phyloP scores from a whole-genome alignment of 805 yeast species.

The Saccharomycopsis sp. region DNA sequence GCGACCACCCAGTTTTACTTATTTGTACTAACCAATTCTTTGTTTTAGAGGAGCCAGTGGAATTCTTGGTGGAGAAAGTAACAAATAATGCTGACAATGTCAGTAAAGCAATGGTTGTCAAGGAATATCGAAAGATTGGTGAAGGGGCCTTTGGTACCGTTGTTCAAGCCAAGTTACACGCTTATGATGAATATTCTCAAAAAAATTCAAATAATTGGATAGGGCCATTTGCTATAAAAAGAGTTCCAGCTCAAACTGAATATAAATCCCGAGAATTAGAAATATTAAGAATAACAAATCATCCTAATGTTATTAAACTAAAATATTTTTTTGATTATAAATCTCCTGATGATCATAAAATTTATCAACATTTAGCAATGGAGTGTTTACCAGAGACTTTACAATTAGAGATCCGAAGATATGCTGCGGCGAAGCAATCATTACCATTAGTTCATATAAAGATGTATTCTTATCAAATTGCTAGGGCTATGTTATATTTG shows the following conservation, averaged over 20 bases:
- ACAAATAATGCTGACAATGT: constrained; percentile 50
- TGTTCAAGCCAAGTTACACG: constrained; percentile 56
- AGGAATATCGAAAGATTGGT: constrained; percentile 69
- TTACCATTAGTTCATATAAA: constrained; percentile 70
- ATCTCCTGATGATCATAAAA: constrained; percentile 52
- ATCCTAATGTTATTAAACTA: constrained; percentile 70
- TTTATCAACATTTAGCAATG: constrained; percentile 80
- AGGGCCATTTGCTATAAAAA: constrained; percentile 79
- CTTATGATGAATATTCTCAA: constrained; percentile 28
- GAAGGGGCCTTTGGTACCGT: constrained; percentile 88
- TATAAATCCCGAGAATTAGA: constrained; percentile 78
- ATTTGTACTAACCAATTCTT: no score
- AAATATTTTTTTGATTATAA: constrained; percentile 66
- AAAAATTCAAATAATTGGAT: constrained; percentile 36
- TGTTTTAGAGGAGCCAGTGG: constrained; percentile 25
- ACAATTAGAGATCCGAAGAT: constrained; percentile 68
- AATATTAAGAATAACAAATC: constrained; percentile 64
- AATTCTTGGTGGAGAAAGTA: constrained; percentile 53
- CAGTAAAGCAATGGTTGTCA: constrained; percentile 56
- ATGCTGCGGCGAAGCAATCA: constrained; percentile 47
- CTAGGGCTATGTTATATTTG: constrained; percentile 75
- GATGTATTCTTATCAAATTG: constrained; percentile 70
- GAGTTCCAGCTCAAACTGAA: constrained; percentile 84
- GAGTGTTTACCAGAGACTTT: constrained; percentile 79
- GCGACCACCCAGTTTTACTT: no score